phyloP scores from a whole-genome alignment of 768 basidiomycete species.

The Candolleomyces aberdarensis region DNA sequence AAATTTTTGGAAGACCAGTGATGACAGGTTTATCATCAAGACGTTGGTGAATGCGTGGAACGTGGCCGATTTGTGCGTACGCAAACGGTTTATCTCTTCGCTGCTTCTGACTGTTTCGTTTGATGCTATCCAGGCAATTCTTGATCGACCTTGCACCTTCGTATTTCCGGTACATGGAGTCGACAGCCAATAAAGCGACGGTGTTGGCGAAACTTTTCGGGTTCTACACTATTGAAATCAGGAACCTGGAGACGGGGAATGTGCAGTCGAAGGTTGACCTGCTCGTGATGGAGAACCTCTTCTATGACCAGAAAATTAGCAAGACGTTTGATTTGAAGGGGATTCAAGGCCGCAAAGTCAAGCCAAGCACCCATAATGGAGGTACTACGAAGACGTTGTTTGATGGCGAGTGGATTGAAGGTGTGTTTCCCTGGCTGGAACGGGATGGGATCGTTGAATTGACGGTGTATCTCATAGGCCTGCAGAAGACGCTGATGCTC shows the following conservation, averaged over 20 bases:
- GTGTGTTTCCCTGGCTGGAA: constrained; percentile 26
- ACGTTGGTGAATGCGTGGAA: constrained; percentile 86
- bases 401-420: constrained; percentile 86
- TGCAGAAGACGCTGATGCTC: constrained; percentile 61
- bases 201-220: constrained; percentile 78
- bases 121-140: constrained; percentile 52
- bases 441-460: neutral
- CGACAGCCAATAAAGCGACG: constrained; percentile 62
- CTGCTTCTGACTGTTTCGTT: neutral
- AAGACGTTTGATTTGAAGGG: constrained; percentile 84
- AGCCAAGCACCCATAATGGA: constrained; percentile 34
- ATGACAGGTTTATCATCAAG: constrained; percentile 81
- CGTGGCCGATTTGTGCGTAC: constrained; percentile 73
- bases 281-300: constrained; percentile 84
- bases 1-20: constrained; percentile 79
- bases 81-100: neutral
- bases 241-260: constrained; percentile 65
- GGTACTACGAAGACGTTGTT: constrained; percentile 57
- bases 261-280: constrained; percentile 70
- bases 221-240: constrained; percentile 76
- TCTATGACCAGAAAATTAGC: constrained; percentile 62
- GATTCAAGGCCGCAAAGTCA: constrained; percentile 74
- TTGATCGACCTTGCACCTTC: constrained; percentile 73
- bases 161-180: constrained; percentile 77
- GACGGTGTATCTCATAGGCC: constrained; percentile 37